Percentiles rank a stretch among this genome's conserved stretches.
Conservation (phyloP, 2,329 filamentous ascomycete genomes). For the Samsoniella hepiali region DNA sequence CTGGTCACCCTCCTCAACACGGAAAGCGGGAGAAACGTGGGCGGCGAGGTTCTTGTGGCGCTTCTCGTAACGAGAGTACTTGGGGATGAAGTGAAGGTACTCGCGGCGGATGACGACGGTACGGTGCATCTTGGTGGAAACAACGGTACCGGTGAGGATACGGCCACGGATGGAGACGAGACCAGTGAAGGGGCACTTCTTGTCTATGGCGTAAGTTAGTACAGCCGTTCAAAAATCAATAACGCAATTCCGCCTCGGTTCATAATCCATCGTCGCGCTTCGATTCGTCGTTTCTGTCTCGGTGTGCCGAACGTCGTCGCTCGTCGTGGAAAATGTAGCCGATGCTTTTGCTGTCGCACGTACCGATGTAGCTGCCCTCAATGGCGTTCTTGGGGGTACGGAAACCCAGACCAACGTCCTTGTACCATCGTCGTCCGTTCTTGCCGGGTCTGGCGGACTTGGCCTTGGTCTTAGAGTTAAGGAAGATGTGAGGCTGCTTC, state of each 20-base stretch:
- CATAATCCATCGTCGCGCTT: conserved; percentile 10
- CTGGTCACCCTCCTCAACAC: conserved; percentile 99
- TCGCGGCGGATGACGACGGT: conserved; percentile 98
- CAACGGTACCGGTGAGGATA: conserved; percentile 98
- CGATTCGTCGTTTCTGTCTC: neutral
- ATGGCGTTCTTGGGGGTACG: conserved; percentile 97
- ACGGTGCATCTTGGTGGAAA: conserved; percentile 99
- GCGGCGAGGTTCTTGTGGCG: conserved; percentile 99
- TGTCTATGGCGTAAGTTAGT: conserved; percentile 63
- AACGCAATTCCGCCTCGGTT: neutral
- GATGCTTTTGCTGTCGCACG: conserved; percentile 41
- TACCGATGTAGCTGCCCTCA: conserved; percentile 99
- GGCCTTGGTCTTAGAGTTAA: conserved; percentile 90
- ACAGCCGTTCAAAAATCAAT: neutral
- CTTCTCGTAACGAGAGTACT: conserved; percentile 99
- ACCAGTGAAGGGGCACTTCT: conserved; percentile 99
- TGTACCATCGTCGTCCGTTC: conserved; percentile 92
- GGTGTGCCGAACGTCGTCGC: neutral
- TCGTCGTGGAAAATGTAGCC: conserved; percentile 15
- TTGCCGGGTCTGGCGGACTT: conserved; percentile 84
- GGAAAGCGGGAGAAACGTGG: conserved; percentile 99
- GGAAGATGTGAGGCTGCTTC: conserved; percentile 99
- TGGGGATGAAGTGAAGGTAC: conserved; percentile 99
- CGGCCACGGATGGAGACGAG: conserved; percentile 99
- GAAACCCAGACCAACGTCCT: conserved; percentile 99